Base-by-base conservation (phyloP, 228 moss, liverwort and hornwort species). In the Sphagnum fallax region DNA sequence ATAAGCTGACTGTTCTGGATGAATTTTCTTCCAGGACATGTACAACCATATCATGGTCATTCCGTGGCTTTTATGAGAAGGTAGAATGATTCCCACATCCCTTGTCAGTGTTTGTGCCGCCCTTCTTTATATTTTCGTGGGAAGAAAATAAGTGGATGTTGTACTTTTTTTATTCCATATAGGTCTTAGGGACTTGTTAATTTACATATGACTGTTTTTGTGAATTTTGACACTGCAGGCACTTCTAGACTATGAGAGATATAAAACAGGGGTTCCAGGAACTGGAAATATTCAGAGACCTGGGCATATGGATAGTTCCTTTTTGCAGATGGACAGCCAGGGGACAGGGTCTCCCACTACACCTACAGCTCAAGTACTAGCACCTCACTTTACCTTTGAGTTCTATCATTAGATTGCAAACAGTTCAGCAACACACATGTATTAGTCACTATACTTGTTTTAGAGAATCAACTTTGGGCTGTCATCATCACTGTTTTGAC, bases 41-140 rank as follows among this genome's bases (percentile, higher is more conserved):
- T 67, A 98, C 97, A 60, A 98, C 97, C 32, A 87, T 98, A 64
- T 98, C 97, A 51, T 98, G 97, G 97, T 98, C 97, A 59, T 98
- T 98, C 64, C 91, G 97, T 66, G 93, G 93, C 11, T 98, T 93
- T 69, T 98, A 90, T 69, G 93, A 93, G 71, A 98, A 93, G 97
- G 97, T 98, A 84, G 68, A 68, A 32, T 32, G 32, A 32, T 32
- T 32, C 32, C 32, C 32, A 32, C 32, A 32, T 32, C 2, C 3
- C 32, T 3, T 32, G 32, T 32, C 2, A 2, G 32, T 32, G 32
- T 32, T 32, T 32, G 32, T 32, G 32, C 2, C 32, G 2, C 2
- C 32, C 32, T 32, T 32, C 32, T 32, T 32, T 32, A 32, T 1
- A 32, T 2, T 32, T 2, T 32, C 32, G 2, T 32, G 32, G 32